Evolutionary conservation across 345 rosid species (phyloP), one percentile per base, ranked within the genome.

Genomic region (Angophora floribunda): DNA sequence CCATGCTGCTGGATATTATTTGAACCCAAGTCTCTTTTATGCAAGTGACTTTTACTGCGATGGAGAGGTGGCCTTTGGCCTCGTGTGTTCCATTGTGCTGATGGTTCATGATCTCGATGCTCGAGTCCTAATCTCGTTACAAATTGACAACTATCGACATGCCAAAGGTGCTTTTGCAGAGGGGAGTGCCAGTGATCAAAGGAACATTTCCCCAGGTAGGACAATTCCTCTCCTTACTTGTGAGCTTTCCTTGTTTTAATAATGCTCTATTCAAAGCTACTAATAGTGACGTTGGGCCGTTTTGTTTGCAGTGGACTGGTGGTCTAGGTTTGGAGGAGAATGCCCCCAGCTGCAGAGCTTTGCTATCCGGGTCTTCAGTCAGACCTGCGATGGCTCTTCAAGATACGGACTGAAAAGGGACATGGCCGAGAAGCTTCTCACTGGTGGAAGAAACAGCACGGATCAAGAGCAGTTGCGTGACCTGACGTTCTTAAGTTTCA

Each of bases 1-100:
- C 41, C 98, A 95, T 92, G 95, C 93, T 65, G 95, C 96, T 13
- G 97, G 94, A 67, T 95, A 93, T 87, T 94, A 91, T 89, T 88
- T 96, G 70, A 95, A 96, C 89, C 96, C 98, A 6, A 52, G 85
- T 52, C 85, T 93, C 49, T 95, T 93, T 89, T 94, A 94, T 92
- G 90, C 95, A 44, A 87, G 89, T 57, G 92, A 89, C 67, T 95
- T 96, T 85, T 52, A 87, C 87, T 85, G 85, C 51, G 96, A 95
- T 78, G 24, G 53, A 6, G 96, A 95, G 89, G 95, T 95, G 61
- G 52, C 91, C 86, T 87, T 87, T 13, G 97, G 96, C 70, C 91
- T 94, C 52, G 52, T 90, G 47, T 87, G 90, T 78, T 93, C 94
- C 70, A 70, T 94, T 61, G 90, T 92, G 67, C 91, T 90, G 17